These are phyloP conservation scores for Eleusine indica DNA, from an alignment of 176 grass and related monocot genomes.

Conservation along the genomic window DNA sequence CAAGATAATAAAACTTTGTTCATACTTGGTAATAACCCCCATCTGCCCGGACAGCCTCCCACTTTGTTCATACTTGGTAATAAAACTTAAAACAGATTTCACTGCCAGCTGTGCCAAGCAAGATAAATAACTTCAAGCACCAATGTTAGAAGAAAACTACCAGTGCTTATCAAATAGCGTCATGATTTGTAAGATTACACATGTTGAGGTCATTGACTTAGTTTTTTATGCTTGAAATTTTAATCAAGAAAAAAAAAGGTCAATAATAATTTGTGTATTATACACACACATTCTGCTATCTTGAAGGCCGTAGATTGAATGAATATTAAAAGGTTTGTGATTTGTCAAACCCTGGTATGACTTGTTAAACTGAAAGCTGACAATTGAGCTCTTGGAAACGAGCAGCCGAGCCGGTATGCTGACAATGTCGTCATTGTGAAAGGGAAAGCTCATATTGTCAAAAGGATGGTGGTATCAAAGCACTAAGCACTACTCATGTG, in stretches of 20 bases:
- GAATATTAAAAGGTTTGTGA: slow-evolving; percentile 4
- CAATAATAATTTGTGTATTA: neutral
- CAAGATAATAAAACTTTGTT: too few relatives aligned
- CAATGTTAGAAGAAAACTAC: slow-evolving; percentile 6
- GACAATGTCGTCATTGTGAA: slow-evolving; percentile 23
- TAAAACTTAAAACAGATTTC: neutral
- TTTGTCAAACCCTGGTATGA: slow-evolving; percentile 5
- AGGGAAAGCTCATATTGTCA: slow-evolving; percentile 32
- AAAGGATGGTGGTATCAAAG: slow-evolving; percentile 32
- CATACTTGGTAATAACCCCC: neutral
- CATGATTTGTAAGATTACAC: neutral
- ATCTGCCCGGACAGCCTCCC: neutral
- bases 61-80: neutral
- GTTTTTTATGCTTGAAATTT: slow-evolving; percentile 17
- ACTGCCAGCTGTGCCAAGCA: neutral
- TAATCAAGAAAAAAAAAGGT: neutral
- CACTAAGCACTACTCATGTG: slow-evolving; percentile 18
- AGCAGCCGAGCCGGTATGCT: neutral
- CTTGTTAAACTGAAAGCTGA: slow-evolving; percentile 35
- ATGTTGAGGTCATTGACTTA: neutral
- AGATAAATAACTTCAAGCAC: neutral
- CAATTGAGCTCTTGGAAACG: slow-evolving; percentile 9
- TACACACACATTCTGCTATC: slow-evolving; percentile 24
- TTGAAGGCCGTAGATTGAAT: neutral
- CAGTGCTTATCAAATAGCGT: slow-evolving; percentile 1